Conservation (phyloP, 176 grass and related monocot genomes). For the Pharus latifolius region DNA sequence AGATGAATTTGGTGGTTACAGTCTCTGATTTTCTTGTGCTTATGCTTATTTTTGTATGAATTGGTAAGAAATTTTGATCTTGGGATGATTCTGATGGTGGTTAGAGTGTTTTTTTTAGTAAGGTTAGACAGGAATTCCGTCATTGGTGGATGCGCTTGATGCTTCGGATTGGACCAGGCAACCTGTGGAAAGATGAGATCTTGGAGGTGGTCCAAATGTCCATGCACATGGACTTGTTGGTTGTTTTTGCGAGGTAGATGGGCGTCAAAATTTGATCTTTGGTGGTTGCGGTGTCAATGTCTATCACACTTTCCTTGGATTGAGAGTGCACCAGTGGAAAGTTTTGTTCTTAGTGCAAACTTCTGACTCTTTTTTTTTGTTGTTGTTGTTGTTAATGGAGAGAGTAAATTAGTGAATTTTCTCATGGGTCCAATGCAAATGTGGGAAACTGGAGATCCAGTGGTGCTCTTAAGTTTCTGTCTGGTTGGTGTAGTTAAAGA, state of each 20-base stretch:
- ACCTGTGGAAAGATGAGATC: slow-evolving; percentile 7
- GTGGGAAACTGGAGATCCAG: background rate
- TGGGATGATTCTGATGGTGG: background rate
- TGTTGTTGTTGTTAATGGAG: background rate
- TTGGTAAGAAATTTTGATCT: background rate
- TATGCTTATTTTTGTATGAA: no score
- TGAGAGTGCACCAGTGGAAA: background rate
- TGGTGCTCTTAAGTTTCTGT: no score
- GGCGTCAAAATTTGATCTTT: background rate
- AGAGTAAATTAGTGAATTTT: background rate
- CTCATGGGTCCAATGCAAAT: background rate
- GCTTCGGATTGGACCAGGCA: no score
- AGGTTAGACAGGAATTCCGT: background rate
- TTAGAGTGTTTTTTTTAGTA: background rate
- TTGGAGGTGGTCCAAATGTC: slow-evolving; percentile 12
- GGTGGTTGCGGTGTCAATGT: slow-evolving; percentile 1
- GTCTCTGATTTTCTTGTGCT: no score
- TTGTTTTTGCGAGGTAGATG: background rate
- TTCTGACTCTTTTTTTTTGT: background rate
- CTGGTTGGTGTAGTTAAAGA: no score
- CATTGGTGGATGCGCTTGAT: background rate
- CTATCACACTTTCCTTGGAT: background rate
- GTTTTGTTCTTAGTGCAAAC: background rate
- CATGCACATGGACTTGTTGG: no score
- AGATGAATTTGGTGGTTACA: background rate